Conservation (phyloP, 2,329 filamentous ascomycete genomes). For the Aspergillus bombycis region DNA sequence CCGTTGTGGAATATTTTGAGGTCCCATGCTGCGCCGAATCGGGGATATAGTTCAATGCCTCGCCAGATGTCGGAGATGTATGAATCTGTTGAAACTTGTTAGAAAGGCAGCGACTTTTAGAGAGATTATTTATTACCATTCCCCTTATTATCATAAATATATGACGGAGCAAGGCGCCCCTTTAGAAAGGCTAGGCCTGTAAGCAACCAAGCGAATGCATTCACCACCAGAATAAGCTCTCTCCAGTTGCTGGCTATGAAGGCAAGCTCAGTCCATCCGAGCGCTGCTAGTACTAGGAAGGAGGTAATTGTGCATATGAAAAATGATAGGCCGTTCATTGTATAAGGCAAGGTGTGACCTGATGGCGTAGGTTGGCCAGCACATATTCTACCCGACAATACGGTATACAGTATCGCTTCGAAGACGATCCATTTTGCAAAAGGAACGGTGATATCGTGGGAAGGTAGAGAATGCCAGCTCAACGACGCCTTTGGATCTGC, state of each 20-base stretch:
- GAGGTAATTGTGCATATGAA: neutral
- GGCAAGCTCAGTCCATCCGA: neutral
- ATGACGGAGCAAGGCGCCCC: neutral
- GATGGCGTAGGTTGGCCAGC: neutral
- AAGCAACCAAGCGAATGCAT: neutral
- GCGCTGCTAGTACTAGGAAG: neutral
- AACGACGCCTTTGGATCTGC: neutral
- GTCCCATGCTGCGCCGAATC: constrained; percentile 48
- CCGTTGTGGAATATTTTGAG: constrained; percentile 55
- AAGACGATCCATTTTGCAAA: neutral
- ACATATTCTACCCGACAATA: neutral
- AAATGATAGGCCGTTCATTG: neutral
- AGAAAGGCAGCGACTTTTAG: neutral
- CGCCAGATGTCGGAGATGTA: constrained; percentile 50
- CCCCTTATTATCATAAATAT: neutral
- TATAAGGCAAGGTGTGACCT: constrained; percentile 1
- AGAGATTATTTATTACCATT: neutral
- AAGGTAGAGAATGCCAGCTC: neutral
- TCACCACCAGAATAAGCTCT: neutral
- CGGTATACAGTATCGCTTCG: neutral
- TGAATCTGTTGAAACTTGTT: constrained; percentile 20
- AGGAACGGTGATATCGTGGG: neutral
- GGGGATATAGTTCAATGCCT: constrained; percentile 52
- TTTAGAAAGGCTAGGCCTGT: neutral
- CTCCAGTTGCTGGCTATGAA: constrained; percentile 2